Evolutionary conservation across 2,329 filamentous ascomycete genomes (phyloP).

Genomic region (Coniella lustricola): DNA sequence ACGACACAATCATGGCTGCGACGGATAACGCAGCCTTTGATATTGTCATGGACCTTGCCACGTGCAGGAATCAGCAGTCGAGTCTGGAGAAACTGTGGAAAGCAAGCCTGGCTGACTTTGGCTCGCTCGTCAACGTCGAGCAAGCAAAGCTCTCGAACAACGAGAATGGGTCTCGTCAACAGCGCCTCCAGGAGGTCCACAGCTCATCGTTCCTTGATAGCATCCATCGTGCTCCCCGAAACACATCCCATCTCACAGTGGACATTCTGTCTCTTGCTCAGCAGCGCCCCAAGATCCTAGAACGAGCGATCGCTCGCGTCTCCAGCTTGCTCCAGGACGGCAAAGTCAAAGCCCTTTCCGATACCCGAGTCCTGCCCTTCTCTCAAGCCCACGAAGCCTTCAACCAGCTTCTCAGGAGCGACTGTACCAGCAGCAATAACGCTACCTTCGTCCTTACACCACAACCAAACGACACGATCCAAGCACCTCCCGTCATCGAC

Average conservation of each 20-base stretch:
- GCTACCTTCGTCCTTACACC: constrained; percentile 2
- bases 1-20: not conserved
- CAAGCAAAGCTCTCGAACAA: not conserved
- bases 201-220: not conserved
- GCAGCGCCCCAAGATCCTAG: constrained; percentile 34
- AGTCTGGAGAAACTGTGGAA: constrained; percentile 5
- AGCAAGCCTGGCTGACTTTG: constrained; percentile 4
- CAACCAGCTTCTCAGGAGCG: constrained; percentile 29
- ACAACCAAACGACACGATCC: constrained; percentile 2
- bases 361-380: constrained; percentile 30
- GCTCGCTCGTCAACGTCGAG: constrained; percentile 1
- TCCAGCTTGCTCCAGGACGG: constrained; percentile 28
- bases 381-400: constrained; percentile 33
- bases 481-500: not conserved
- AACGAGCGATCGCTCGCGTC: constrained; percentile 31
- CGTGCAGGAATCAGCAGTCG: not conserved
- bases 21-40: not conserved
- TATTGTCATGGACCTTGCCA: not conserved
- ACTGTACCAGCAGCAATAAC: constrained; percentile 33
- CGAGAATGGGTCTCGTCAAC: not conserved
- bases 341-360: constrained; percentile 29
- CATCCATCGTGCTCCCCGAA: constrained; percentile 22
- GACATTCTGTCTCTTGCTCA: constrained; percentile 38
- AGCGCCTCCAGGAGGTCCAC: not conserved
- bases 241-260: constrained; percentile 38